Conservation (phyloP, 1,139 yeast genomes). For the Pichia sp. region DNA sequence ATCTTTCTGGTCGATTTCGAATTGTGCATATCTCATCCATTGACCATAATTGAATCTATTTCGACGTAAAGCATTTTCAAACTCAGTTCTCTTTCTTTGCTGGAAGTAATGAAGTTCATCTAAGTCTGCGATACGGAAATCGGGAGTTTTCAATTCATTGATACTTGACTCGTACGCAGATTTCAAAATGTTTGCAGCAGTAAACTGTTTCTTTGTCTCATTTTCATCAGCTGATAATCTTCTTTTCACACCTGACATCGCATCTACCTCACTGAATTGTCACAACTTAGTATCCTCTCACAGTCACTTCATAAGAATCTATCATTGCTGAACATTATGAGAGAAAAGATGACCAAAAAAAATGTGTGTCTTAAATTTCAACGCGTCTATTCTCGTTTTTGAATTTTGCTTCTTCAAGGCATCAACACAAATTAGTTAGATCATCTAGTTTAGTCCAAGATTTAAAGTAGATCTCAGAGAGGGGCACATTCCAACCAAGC, state of each 20-base stretch:
- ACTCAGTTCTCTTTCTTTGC: slow-evolving; percentile 71
- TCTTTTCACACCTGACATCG: slow-evolving; percentile 6
- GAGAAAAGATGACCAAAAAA: background rate
- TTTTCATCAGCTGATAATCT: background rate
- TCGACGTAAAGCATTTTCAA: slow-evolving; percentile 77
- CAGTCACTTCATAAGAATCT: too few species aligned
- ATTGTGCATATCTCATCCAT: slow-evolving; percentile 89
- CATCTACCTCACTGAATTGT: background rate
- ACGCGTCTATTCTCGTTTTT: background rate
- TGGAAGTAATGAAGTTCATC: slow-evolving; percentile 79
- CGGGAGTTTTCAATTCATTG: slow-evolving; percentile 38
- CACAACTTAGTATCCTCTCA: too few species aligned
- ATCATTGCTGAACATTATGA: background rate
- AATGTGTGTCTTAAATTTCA: background rate
- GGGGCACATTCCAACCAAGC: background rate
- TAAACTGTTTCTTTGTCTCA: slow-evolving; percentile 11
- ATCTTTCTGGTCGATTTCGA: slow-evolving; percentile 82
- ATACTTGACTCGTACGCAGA: slow-evolving; percentile 52
- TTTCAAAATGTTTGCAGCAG: slow-evolving; percentile 49
- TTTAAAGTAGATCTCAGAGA: background rate
- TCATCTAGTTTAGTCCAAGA: too few species aligned
- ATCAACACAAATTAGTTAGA: too few species aligned
- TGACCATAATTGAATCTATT: slow-evolving; percentile 79
- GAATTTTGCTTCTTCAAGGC: background rate
- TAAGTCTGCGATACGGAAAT: slow-evolving; percentile 62